These are phyloP conservation scores for Endoconidiophora polonica DNA, from an alignment of 2,329 filamentous ascomycete species.

Conservation along the genomic window DNA sequence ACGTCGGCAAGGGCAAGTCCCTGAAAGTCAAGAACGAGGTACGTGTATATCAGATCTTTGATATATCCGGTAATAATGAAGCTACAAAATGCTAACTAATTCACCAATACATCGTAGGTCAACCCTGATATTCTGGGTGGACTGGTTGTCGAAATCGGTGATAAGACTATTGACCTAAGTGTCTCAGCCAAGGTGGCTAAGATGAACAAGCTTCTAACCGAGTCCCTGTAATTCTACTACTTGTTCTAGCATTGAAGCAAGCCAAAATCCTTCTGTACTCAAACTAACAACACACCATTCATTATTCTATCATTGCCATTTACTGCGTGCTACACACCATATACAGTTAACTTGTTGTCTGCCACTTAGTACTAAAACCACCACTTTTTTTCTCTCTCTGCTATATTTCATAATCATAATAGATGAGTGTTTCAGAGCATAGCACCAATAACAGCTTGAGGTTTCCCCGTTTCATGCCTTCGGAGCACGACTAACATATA, in stretches of 20 bases:
- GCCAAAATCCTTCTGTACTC: slow-evolving; percentile 3
- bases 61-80: not conserved
- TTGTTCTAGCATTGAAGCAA: slow-evolving; percentile 4
- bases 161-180: slow-evolving; percentile 94
- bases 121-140: slow-evolving; percentile 90
- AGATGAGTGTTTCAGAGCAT: no score
- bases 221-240: slow-evolving; percentile 63
- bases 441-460: no score
- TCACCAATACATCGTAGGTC: slow-evolving; percentile 36
- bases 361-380: no score
- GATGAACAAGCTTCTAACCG: slow-evolving; percentile 98
- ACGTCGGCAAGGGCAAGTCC: slow-evolving; percentile 85
- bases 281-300: not conserved
- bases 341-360: no score
- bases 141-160: slow-evolving; percentile 87
- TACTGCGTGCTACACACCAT: no score
- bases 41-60: slow-evolving; percentile 17
- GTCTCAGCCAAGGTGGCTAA: slow-evolving; percentile 88
- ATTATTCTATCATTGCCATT: no score
- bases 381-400: no score
- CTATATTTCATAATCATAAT: no score
- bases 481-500: no score
- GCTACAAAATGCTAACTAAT: slow-evolving; percentile 13
- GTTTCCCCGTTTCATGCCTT: no score
- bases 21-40: slow-evolving; percentile 91